Conservation (phyloP, 306 rosid species). For the Dicorynia guianensis region DNA sequence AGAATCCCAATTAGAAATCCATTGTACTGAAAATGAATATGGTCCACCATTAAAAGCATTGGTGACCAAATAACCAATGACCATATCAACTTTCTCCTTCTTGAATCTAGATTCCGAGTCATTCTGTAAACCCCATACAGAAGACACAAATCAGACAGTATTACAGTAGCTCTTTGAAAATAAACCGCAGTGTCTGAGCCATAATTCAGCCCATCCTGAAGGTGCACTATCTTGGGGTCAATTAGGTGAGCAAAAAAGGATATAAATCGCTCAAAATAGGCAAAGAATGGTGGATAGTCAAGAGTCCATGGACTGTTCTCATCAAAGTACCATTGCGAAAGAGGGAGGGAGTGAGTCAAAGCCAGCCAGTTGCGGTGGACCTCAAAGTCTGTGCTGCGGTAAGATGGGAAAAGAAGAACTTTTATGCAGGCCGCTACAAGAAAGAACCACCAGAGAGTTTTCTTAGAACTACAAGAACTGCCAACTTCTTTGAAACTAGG, state of each 20-base stretch:
- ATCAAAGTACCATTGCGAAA: slow-evolving; percentile 81
- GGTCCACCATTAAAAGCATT: slow-evolving; percentile 84
- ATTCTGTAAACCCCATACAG: slow-evolving; percentile 73
- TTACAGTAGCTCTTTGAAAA: slow-evolving; percentile 75
- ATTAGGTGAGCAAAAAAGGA: slow-evolving; percentile 65
- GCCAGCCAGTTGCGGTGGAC: slow-evolving; percentile 94
- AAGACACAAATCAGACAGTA: slow-evolving; percentile 73
- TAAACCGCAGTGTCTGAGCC: slow-evolving; percentile 54
- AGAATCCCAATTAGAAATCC: slow-evolving; percentile 91
- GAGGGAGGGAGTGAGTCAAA: slow-evolving; percentile 84
- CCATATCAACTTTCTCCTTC: slow-evolving; percentile 66
- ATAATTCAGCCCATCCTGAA: slow-evolving; percentile 73
- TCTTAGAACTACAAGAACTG: slow-evolving; percentile 30
- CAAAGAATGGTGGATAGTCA: slow-evolving; percentile 90
- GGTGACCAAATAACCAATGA: slow-evolving; percentile 89
- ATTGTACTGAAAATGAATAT: slow-evolving; percentile 90
- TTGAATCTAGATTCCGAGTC: slow-evolving; percentile 56
- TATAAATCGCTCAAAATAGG: slow-evolving; percentile 72
- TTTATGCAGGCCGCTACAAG: slow-evolving; percentile 66
- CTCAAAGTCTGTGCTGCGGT: slow-evolving; percentile 88
- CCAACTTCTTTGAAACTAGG: slow-evolving; percentile 34
- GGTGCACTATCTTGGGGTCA: slow-evolving; percentile 78
- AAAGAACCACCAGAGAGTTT: slow-evolving; percentile 68
- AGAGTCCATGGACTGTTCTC: slow-evolving; percentile 95
- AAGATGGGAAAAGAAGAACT: slow-evolving; percentile 80